Percentiles rank a stretch among this genome's conserved stretches.
Conservation (phyloP, 257 asterid genomes). For the Ehretia macrophylla region DNA sequence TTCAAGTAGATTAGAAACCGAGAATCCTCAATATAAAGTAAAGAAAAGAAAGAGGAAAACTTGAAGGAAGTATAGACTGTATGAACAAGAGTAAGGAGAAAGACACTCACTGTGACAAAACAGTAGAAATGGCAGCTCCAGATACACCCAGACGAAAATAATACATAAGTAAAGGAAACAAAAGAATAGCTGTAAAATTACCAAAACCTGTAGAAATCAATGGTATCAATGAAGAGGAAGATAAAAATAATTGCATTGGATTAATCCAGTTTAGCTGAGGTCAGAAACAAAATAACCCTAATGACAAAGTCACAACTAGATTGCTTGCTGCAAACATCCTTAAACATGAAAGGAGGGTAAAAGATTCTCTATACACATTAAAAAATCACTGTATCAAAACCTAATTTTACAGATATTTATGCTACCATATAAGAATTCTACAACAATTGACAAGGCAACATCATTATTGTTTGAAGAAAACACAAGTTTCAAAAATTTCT, state of each 20-base stretch:
- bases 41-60: slow-evolving; percentile 15
- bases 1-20: slow-evolving; percentile 6
- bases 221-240: slow-evolving; percentile 8
- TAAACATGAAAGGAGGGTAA: too few species aligned
- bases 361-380: too few species aligned
- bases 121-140: slow-evolving; percentile 97
- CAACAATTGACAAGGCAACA: too few species aligned
- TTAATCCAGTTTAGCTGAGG: background rate
- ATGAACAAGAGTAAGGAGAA: background rate
- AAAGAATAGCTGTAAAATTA: slow-evolving; percentile 62
- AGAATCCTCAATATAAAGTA: too few species aligned
- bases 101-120: slow-evolving; percentile 78
- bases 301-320: background rate
- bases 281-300: background rate
- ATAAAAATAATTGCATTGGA: slow-evolving; percentile 7
- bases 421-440: too few species aligned
- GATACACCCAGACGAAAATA: slow-evolving; percentile 66
- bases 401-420: too few species aligned
- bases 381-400: too few species aligned
- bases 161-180: slow-evolving; percentile 74
- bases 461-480: too few species aligned
- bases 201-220: slow-evolving; percentile 68
- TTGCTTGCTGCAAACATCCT: too few species aligned
- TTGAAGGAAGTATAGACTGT: slow-evolving; percentile 7
- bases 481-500: too few species aligned